Evolutionary conservation across 129 eudicot genomes (phyloP).

Genomic region (Arctium lappa): DNA sequence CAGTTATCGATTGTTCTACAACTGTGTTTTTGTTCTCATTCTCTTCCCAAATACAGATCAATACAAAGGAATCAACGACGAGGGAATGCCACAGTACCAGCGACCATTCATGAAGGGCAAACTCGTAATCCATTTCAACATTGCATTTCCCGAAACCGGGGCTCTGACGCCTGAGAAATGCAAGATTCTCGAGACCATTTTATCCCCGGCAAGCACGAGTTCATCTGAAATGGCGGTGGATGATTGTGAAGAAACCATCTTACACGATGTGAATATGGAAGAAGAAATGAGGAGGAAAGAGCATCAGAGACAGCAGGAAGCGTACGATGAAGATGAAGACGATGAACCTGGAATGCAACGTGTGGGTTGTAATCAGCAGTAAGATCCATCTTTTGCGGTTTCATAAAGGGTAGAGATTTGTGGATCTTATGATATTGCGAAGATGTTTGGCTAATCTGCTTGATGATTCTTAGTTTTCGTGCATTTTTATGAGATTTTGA

Average conservation of each 20-base stretch:
- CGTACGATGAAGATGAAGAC: slow-evolving; percentile 54
- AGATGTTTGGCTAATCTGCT: not conserved
- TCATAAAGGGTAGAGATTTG: slow-evolving; percentile 2
- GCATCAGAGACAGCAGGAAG: slow-evolving; percentile 46
- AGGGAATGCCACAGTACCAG: slow-evolving; percentile 65
- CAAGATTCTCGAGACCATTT: slow-evolving; percentile 38
- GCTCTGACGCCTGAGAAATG: slow-evolving; percentile 44
- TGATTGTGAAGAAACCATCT: slow-evolving; percentile 51
- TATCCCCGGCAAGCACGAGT: slow-evolving; percentile 35
- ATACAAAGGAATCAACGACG: slow-evolving; percentile 60
- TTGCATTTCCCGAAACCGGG: slow-evolving; percentile 49
- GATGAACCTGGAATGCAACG: slow-evolving; percentile 42
- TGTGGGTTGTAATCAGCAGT: slow-evolving; percentile 63
- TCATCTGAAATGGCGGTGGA: slow-evolving; percentile 39
- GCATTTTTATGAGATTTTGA: not conserved
- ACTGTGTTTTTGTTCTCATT: not conserved
- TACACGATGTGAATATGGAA: slow-evolving; percentile 61
- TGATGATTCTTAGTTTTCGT: not conserved
- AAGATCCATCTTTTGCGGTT: slow-evolving; percentile 4
- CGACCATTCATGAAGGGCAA: slow-evolving; percentile 68
- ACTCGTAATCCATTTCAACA: slow-evolving; percentile 52
- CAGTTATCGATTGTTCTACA: not conserved
- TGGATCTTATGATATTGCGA: not conserved
- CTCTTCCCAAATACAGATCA: slow-evolving; percentile 37
- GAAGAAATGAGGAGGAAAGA: slow-evolving; percentile 56